Conservation (phyloP, 2,329 filamentous ascomycete species). For the Madurella mycetomatis region DNA sequence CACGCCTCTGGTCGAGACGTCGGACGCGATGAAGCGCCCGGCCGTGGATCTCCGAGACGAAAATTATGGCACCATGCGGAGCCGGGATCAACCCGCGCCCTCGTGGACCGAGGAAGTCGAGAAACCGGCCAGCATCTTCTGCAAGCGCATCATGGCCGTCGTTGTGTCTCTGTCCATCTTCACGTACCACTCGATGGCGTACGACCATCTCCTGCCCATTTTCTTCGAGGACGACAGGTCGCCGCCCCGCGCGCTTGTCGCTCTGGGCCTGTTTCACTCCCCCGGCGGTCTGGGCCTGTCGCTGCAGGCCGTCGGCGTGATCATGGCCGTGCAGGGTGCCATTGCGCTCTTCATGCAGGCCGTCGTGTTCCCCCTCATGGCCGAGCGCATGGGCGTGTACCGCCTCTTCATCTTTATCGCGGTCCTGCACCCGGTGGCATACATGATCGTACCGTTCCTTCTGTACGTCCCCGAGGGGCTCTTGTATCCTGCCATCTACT, state of each 20-base stretch:
- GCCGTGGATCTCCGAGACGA: constrained; percentile 71
- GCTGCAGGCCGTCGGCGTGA: constrained; percentile 57
- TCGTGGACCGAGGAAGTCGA: constrained; percentile 32
- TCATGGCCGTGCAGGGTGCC: constrained; percentile 43
- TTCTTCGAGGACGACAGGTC: constrained; percentile 77
- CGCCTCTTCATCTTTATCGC: constrained; percentile 55
- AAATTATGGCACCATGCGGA: constrained; percentile 68
- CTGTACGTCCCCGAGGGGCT: constrained; percentile 49
- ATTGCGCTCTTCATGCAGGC: constrained; percentile 71
- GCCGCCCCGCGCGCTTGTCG: constrained; percentile 35
- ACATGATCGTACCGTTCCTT: constrained; percentile 55
- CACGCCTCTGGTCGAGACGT: constrained; percentile 71
- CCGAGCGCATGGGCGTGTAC: constrained; percentile 55
- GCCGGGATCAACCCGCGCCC: constrained; percentile 38
- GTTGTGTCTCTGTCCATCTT: constrained; percentile 83
- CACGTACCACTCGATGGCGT: constrained; percentile 93
- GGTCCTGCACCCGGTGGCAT: constrained; percentile 57
- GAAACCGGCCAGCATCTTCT: constrained; percentile 43
- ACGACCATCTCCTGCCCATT: constrained; percentile 86
- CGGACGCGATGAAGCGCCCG: constrained; percentile 68
- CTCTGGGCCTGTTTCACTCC: constrained; percentile 44
- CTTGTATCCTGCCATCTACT: constrained; percentile 55
- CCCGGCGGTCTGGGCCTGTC: constrained; percentile 61
- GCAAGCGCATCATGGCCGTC: constrained; percentile 64
- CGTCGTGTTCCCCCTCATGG: constrained; percentile 60